Evolutionary conservation across 768 basidiomycete species (phyloP).

Genomic region (Boletellus emodensis): DNA sequence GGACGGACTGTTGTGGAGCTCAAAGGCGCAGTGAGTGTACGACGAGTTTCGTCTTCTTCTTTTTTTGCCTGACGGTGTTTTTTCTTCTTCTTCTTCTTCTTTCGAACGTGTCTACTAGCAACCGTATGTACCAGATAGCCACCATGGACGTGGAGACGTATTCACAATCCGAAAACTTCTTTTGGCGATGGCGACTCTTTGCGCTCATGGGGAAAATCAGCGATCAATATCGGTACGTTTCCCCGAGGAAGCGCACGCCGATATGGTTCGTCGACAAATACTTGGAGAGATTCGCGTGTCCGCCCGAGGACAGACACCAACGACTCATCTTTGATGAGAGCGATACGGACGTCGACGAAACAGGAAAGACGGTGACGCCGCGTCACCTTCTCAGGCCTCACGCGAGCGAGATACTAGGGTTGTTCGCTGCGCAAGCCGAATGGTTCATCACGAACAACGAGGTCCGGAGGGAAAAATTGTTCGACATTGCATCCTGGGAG

Average conservation of each 20-base stretch:
- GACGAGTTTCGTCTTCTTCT: neutral
- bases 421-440: conserved; percentile 52
- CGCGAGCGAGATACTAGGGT: conserved; percentile 45
- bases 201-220: conserved; percentile 45
- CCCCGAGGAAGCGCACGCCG: conserved; percentile 39
- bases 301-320: conserved; percentile 23
- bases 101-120: conserved; percentile 25
- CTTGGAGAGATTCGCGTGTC: conserved; percentile 25
- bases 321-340: conserved; percentile 36
- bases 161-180: conserved; percentile 42
- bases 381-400: conserved; percentile 47
- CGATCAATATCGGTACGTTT: conserved; percentile 31
- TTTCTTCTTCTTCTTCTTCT: too few species aligned
- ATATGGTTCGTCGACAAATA: conserved; percentile 50
- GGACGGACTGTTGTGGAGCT: conserved; percentile 30
- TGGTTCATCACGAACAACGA: conserved; percentile 56
- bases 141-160: conserved; percentile 46
- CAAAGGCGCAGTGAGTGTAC: conserved; percentile 27
- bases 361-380: conserved; percentile 27
- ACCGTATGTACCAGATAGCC: conserved; percentile 42
- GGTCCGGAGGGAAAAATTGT: conserved; percentile 23
- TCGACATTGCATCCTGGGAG: conserved; percentile 48
- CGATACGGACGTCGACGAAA: conserved; percentile 30
- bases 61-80: too few species aligned
- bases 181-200: conserved; percentile 49